Evolutionary conservation across 2,329 filamentous ascomycete species (phyloP), one percentile per base, ranked within the genome.

Genomic region (Claviceps spartinae): DNA sequence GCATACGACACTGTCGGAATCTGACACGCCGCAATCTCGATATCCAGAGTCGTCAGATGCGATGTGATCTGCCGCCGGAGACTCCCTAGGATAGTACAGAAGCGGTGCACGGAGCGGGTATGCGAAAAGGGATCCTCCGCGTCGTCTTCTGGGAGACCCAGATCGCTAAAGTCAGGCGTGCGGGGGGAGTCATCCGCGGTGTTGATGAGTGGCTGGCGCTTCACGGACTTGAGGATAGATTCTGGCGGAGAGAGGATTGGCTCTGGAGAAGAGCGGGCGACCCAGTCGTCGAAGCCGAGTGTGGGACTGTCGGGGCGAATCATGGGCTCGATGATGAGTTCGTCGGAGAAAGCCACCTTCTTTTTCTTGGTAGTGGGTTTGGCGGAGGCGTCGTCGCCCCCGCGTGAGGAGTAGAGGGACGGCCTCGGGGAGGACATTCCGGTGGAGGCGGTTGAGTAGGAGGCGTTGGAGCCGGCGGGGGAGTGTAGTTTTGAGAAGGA

Each of bases 291-390:
- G 52, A 78, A 72, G 11, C 78, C 78, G 5, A 82, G 71, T 0
- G 78, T 82, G 1, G 78, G 78, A 3, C 78, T 81, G 57, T 82
- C 78, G 0, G 78, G 78, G 8, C 78, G 75, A 54, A 79, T 70
- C 36, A 72, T 65, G 20, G 75, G 74, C 57, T 77, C 68, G 16
- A 66, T 64, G 16, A 65, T 56, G 13, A 60, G 61, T 14, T 44
- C 42, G 16, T 44, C 42, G 38, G 57, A 60, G 52, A 69, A 73
- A 40, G 63, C 65, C 36, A 71, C 68, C 22, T 66, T 66, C 60
- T 71, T 71, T 62, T 67, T 70, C 38, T 62, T 64, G 16, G 63
- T 60, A 5, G 41, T 26, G 16, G 46, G 52, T 34, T 54, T 49
- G 46, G 30, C 30, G 9, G 57, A 56, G 36, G 51, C 16, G 26